These are phyloP conservation scores for Podospora pseudopauciseta DNA, from an alignment of 495 filamentous ascomycete genomes.

Conservation along the genomic window DNA sequence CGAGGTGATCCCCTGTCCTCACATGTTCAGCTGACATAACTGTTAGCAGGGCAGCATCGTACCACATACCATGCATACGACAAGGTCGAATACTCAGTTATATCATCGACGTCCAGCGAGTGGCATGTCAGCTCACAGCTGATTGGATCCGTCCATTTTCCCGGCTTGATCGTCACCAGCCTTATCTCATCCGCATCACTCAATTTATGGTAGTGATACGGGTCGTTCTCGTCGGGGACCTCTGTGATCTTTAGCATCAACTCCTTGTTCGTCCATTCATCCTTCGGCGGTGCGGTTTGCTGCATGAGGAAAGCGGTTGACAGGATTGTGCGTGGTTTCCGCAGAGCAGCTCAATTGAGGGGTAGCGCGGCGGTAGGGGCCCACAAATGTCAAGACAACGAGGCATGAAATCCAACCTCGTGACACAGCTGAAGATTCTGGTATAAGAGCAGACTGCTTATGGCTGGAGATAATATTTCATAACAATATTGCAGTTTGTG, in stretches of 20 bases:
- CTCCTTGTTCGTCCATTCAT: neutral
- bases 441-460: no score
- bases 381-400: no score
- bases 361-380: no score
- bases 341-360: no score
- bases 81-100: conserved; percentile 6
- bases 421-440: no score
- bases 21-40: neutral
- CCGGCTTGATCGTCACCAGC: neutral
- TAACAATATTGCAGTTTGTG: no score
- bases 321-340: neutral
- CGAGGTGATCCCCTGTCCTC: neutral
- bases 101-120: neutral
- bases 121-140: neutral
- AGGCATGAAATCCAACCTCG: no score
- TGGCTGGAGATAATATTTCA: no score
- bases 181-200: neutral
- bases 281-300: neutral
- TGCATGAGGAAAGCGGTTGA: neutral
- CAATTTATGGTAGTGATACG: neutral
- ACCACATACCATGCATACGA: conserved; percentile 10
- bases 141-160: neutral
- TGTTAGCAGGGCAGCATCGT: neutral
- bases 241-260: neutral
- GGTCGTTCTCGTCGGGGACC: neutral